Conservation (phyloP, 768 basidiomycete genomes). For the Suillus subluteus region DNA sequence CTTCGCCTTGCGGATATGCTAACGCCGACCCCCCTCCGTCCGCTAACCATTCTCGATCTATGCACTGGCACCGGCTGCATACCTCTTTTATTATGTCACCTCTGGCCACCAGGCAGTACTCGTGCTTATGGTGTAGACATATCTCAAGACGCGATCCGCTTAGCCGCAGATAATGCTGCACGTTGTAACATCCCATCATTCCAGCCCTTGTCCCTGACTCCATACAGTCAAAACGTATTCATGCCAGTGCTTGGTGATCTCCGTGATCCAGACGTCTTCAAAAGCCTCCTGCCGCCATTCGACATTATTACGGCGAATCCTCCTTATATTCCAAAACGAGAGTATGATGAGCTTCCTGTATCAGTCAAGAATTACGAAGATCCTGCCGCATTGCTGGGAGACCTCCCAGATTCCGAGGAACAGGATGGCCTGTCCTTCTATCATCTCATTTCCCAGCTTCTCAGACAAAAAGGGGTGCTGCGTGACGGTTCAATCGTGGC, state of each 20-base stretch:
- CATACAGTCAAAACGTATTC: slow-evolving; percentile 34
- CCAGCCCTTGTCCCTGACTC: slow-evolving; percentile 1
- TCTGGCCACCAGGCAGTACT: slow-evolving; percentile 58
- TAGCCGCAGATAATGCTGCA: slow-evolving; percentile 50
- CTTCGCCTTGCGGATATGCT: slow-evolving; percentile 58
- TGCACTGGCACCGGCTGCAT: slow-evolving; percentile 95
- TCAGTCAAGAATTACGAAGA: slow-evolving; percentile 84
- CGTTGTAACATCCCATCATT: slow-evolving; percentile 25
- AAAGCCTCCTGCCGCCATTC: slow-evolving; percentile 51
- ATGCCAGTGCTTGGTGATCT: slow-evolving; percentile 51
- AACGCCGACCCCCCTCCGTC: slow-evolving; percentile 32
- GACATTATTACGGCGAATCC: slow-evolving; percentile 86
- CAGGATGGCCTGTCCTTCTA: slow-evolving; percentile 69
- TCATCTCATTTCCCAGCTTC: slow-evolving; percentile 65
- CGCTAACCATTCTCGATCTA: slow-evolving; percentile 72
- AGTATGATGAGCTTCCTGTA: slow-evolving; percentile 64
- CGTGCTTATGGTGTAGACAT: slow-evolving; percentile 71
- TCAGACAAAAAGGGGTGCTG: slow-evolving; percentile 56
- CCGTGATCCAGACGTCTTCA: slow-evolving; percentile 27
- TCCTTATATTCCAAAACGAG: slow-evolving; percentile 76
- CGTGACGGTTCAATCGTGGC: slow-evolving; percentile 59
- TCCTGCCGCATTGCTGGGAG: slow-evolving; percentile 78
- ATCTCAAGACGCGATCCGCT: slow-evolving; percentile 56
- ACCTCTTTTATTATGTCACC: slow-evolving; percentile 77
- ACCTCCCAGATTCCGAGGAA: slow-evolving; percentile 44